Conservation (phyloP, 2,329 filamentous ascomycete species). For the Didymella exigua region DNA sequence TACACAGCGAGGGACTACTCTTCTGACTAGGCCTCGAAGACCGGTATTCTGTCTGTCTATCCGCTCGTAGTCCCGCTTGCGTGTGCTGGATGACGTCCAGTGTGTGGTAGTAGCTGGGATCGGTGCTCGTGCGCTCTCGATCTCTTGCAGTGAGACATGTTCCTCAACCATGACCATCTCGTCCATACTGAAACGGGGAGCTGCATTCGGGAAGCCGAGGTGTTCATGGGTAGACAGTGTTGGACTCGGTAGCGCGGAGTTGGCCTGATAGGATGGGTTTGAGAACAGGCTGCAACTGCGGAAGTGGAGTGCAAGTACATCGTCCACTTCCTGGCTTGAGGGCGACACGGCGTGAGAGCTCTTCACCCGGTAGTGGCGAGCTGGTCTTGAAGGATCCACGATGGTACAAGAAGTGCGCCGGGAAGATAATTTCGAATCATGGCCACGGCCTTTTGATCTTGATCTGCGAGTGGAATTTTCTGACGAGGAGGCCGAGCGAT, state of each 20-base stretch:
- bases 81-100: conserved; percentile 47
- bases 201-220: conserved; percentile 11
- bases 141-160: conserved; percentile 22
- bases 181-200: conserved; percentile 27
- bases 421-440: conserved; percentile 44
- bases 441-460: conserved; percentile 34
- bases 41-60: conserved; percentile 49
- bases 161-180: conserved; percentile 20
- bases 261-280: conserved; percentile 37
- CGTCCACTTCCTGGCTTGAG: conserved; percentile 44
- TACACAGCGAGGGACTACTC: conserved; percentile 41
- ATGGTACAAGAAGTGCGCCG: conserved; percentile 44
- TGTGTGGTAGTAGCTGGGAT: conserved; percentile 41
- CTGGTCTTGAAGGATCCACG: conserved; percentile 42
- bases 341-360: conserved; percentile 38
- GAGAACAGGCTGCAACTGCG: conserved; percentile 47
- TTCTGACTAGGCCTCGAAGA: conserved; percentile 41
- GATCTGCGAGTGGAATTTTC: conserved; percentile 33
- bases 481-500: conserved; percentile 39
- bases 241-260: conserved; percentile 29
- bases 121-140: conserved; percentile 19
- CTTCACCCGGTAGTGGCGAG: conserved; percentile 44
- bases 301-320: conserved; percentile 48
- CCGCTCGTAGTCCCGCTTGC: conserved; percentile 43
- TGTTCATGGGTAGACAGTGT: conserved; percentile 27